Conservation (phyloP, 768 basidiomycete genomes). For the Russula olivacea region DNA sequence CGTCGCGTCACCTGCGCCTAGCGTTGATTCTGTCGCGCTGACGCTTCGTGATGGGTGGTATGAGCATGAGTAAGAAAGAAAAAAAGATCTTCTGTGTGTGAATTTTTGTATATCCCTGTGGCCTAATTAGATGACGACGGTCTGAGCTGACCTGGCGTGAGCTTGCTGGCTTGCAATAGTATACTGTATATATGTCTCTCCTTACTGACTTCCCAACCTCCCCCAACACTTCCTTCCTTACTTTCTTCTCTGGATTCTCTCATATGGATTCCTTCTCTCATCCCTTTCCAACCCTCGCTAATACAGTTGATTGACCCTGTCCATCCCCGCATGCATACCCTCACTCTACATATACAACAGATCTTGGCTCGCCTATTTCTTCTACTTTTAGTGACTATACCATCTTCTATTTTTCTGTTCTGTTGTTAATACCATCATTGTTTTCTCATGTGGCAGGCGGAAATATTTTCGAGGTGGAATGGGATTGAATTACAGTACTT, state of each 20-base stretch:
- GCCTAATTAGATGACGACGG: background rate
- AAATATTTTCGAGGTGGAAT: background rate
- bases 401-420: background rate
- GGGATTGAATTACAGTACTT: conserved; percentile 20
- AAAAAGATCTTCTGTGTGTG: background rate
- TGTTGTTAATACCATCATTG: conserved; percentile 12
- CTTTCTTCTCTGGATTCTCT: background rate
- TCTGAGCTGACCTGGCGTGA: background rate
- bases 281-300: background rate
- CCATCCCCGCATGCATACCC: conserved; percentile 15
- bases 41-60: conserved; percentile 81
- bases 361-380: background rate
- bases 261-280: conserved; percentile 8
- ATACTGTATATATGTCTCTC: background rate
- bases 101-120: no score
- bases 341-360: background rate
- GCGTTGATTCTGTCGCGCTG: conserved; percentile 64
- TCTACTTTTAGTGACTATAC: background rate
- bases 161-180: background rate
- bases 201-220: background rate
- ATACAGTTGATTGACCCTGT: background rate
- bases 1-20: conserved; percentile 67
- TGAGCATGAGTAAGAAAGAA: conserved; percentile 51
- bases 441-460: background rate
- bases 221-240: background rate